These are phyloP conservation scores for Tolypocladium capitatum DNA, from an alignment of 2,329 filamentous ascomycete genomes.

Conservation along the genomic window DNA sequence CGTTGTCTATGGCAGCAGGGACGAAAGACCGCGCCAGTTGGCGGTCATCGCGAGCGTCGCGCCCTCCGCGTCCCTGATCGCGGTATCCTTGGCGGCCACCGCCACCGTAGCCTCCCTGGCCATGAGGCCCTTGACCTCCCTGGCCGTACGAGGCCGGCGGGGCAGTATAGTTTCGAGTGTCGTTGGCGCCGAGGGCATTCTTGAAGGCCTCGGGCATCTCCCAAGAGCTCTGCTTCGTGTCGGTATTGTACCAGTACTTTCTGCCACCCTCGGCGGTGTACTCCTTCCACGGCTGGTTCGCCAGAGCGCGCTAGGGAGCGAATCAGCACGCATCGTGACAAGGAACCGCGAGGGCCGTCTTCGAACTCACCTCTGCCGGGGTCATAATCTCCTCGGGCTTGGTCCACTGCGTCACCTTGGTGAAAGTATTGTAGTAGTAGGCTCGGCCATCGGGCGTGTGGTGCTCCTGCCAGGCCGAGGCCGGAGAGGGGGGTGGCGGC, in stretches of 20 bases:
- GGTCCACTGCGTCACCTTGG: conserved; percentile 84
- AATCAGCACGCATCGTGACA: background rate
- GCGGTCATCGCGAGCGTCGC: conserved; percentile 12
- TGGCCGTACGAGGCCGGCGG: background rate
- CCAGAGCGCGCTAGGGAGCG: conserved; percentile 54
- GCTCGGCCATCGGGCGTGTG: conserved; percentile 67
- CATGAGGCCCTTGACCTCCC: conserved; percentile 19
- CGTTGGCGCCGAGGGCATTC: conserved; percentile 51
- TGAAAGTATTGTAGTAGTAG: conserved; percentile 84
- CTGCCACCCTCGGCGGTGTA: conserved; percentile 75
- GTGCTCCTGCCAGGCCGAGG: conserved; percentile 64
- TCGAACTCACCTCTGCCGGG: conserved; percentile 53
- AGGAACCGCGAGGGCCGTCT: background rate
- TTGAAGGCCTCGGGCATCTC: conserved; percentile 80
- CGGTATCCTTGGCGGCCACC: conserved; percentile 21
- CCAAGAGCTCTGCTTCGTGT: conserved; percentile 89
- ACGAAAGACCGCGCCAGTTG: conserved; percentile 40
- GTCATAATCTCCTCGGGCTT: conserved; percentile 87
- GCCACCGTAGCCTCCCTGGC: conserved; percentile 15
- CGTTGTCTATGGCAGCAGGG: conserved; percentile 45
- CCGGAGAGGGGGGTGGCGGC: conserved; percentile 23
- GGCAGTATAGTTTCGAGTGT: background rate
- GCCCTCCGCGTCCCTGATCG: conserved; percentile 24
- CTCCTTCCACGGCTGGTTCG: conserved; percentile 83
- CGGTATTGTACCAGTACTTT: conserved; percentile 91